Base-by-base conservation (phyloP, 2,329 filamentous ascomycete genomes). In the Paracorniculantispora psalliotae region DNA sequence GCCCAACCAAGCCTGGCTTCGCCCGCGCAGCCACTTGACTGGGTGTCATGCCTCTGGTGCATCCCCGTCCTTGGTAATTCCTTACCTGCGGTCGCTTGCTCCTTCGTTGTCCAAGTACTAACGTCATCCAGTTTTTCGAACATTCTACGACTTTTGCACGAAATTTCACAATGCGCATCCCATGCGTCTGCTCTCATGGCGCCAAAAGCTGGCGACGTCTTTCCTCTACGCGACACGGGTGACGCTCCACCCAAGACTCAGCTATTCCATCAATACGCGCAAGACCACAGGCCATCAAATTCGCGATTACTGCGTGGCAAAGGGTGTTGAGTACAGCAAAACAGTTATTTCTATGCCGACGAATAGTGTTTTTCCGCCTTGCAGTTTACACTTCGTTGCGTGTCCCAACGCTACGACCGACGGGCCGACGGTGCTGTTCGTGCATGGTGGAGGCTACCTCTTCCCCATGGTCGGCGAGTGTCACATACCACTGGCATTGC, bases 361-460 rank as follows among this genome's bases (percentile, higher is more conserved):
- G 19, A 25, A 23, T 23, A 3, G 21, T 23, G 10, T 13, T 9
- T 46, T 46, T 46, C 43, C 43, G 10, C 21, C 43, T 2, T 23
- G 21, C 9, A 25, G 2, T 8, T 13, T 46, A 10, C 21, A 46
- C 23, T 5, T 46, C 15, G 21, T 25, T 19, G 46, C 39, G n/a
- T 44, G 15, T 6, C 39, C 44, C 2, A 35, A 33, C 46, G 23
- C 19, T 28, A 44, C 23, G 1, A n/a, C 30, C n/a, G 21, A 52
- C 3, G 47, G 47, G 8, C 56, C 60, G 1, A 64, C 63, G 0
- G 33, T 67, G 17, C 21, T 65, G 2, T 67, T 66, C 49, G 57
- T 64, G 28, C 64, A 67, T 39, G 65, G 66, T 23, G 66, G 66
- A 25, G 66, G 64, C 21, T 67, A 63, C 43, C 62, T 63, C 19